Conservation (phyloP, 805 yeast species). For the Naumovozyma dairenensis region DNA sequence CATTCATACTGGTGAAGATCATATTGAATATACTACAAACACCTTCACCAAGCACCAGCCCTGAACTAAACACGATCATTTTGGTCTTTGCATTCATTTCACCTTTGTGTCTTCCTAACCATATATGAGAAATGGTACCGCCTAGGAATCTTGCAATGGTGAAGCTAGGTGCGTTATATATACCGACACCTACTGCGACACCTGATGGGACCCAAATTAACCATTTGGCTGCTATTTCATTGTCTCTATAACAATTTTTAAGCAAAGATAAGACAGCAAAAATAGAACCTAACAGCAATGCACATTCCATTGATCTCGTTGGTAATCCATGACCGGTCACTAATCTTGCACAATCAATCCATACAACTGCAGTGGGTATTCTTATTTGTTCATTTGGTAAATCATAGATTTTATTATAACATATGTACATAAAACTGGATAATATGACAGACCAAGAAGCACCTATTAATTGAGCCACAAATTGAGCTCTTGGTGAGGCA, state of each 20-base stretch:
- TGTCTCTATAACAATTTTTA: constrained; percentile 43
- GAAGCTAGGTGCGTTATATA: constrained; percentile 87
- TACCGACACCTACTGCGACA: constrained; percentile 95
- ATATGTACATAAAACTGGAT: constrained; percentile 71
- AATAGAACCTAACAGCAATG: constrained; percentile 50
- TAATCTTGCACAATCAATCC: constrained; percentile 92
- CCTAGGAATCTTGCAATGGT: constrained; percentile 90
- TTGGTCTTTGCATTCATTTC: constrained; percentile 46
- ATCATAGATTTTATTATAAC: constrained; percentile 72
- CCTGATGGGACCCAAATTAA: constrained; percentile 72
- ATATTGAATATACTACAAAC: constrained; percentile 73
- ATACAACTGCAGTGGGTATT: constrained; percentile 89
- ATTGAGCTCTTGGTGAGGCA: constrained; percentile 89
- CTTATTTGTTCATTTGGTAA: constrained; percentile 78
- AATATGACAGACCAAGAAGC: constrained; percentile 74
- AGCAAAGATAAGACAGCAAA: constrained; percentile 63
- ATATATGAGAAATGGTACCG: constrained; percentile 55
- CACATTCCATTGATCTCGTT: constrained; percentile 54
- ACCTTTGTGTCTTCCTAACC: constrained; percentile 37
- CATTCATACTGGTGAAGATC: constrained; percentile 59
- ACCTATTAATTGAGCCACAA: constrained; percentile 81
- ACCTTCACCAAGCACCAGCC: constrained; percentile 91
- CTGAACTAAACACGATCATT: constrained; percentile 83
- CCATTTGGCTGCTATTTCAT: constrained; percentile 31
- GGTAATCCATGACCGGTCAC: constrained; percentile 91